Evolutionary conservation across 768 basidiomycete species (phyloP), one percentile per base, ranked within the genome.

Genomic region (Clitopilus hobsonii): DNA sequence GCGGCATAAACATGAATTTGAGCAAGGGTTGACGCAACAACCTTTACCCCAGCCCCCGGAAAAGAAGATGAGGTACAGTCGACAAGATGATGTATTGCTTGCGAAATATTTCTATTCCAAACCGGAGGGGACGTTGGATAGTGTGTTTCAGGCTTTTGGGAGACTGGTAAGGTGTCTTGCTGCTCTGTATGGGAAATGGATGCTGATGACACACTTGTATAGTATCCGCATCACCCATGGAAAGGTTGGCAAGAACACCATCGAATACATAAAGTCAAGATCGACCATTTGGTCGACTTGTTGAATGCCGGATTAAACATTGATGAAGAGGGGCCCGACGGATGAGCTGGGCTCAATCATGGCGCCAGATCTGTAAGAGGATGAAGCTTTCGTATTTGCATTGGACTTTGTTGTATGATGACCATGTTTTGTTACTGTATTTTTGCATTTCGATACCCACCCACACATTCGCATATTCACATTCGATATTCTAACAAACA

Each of bases 221-320:
- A 94, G 91, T 79, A 92, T 67, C 83, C 90, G 1, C 89, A 92
- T 65, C 91, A 94, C 72, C 91, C 91, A 2, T 94, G 91, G 91
- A 94, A 94, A 67, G 91, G 91, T 13, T 94, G 91, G 91, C 91
- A 94, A 67, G 91, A 94, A 63, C 91, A 93, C 65, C 86, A 92
- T 66, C 82, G 91, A 38, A 91, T 92, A 62, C 91, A 93, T 67
- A 93, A 92, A 65, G 77, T 83, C 11, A 91, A 89, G 65, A 91
- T 93, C 58, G 91, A 92, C 62, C 85, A 91, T 69, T 78, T 89
- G 36, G 86, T 90, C 38, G 74, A 83, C 56, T 76, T 79, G 60
- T 66, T 93, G 18, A 64, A 65, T 10, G 75, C 76, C 26, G 89
- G 89, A 11, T 83, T 88, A 65, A 66, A 62, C 49, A 65, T 81